phyloP scores from a whole-genome alignment of 2,329 filamentous ascomycete species.

The Alternaria incomplexa region DNA sequence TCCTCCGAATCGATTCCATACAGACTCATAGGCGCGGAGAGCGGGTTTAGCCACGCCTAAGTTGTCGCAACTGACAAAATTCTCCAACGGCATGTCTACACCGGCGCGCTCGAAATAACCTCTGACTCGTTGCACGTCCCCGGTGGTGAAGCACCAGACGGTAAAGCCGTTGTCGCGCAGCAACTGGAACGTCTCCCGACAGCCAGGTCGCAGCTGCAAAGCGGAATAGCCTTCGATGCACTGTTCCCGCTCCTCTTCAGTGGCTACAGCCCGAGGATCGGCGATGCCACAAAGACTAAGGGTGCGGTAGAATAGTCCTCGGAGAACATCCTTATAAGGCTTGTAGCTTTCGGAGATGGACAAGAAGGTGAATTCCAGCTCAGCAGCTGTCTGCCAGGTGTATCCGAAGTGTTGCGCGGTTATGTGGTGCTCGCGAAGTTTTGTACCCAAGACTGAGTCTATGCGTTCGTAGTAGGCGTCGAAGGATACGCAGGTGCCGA shows the following conservation, averaged over 20 bases:
- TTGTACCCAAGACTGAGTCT: conserved; percentile 9
- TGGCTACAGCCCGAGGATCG: conserved; percentile 5
- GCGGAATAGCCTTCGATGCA: conserved; percentile 16
- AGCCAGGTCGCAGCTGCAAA: conserved; percentile 7
- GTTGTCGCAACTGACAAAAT: conserved; percentile 60
- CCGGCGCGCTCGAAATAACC: conserved; percentile 59
- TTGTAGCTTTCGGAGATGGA: conserved; percentile 14
- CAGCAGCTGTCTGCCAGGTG: conserved; percentile 19
- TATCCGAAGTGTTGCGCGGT: conserved; percentile 17
- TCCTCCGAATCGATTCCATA: conserved; percentile 51
- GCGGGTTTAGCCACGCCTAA: conserved; percentile 59
- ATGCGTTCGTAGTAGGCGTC: conserved; percentile 18
- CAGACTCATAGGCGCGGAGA: conserved; percentile 53
- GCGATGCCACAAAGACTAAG: conserved; percentile 10
- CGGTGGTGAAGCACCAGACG: conserved; percentile 18
- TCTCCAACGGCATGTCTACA: conserved; percentile 59
- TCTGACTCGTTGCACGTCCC: conserved; percentile 43
- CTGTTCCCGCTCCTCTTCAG: conserved; percentile 10
- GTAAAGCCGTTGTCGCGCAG: conserved; percentile 14
- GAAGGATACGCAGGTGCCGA: conserved; percentile 19
- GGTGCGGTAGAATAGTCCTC: conserved; percentile 17
- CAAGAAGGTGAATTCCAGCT: conserved; percentile 22
- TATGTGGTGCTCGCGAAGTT: conserved; percentile 8
- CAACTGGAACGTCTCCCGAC: conserved; percentile 7
- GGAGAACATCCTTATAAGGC: conserved; percentile 13